Conservation (phyloP, 179 eudicot genomes). For the Actinidia arguta region DNA sequence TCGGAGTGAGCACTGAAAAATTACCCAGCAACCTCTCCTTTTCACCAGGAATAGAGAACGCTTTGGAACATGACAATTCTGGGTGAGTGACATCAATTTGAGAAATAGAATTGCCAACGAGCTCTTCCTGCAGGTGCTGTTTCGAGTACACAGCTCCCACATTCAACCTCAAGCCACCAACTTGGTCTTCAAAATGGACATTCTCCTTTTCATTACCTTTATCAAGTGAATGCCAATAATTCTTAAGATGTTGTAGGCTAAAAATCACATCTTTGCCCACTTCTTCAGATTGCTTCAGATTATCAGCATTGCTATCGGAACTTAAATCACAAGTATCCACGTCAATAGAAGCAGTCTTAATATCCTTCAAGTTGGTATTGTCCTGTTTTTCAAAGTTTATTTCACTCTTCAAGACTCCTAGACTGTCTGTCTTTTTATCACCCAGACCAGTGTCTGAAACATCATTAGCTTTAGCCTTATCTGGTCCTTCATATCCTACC, state of each 20-base stretch:
- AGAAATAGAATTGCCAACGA: slow-evolving; percentile 3
- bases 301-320: background rate
- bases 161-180: slow-evolving; percentile 16
- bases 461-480: background rate
- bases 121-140: slow-evolving; percentile 10
- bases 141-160: slow-evolving; percentile 1
- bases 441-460: background rate
- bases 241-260: slow-evolving; percentile 5
- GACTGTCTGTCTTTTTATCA: background rate
- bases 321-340: background rate
- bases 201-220: slow-evolving; percentile 16
- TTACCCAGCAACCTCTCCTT: slow-evolving; percentile 7
- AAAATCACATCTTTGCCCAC: background rate
- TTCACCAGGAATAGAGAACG: background rate
- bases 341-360: slow-evolving; percentile 2
- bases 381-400: background rate
- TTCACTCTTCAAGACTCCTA: slow-evolving; percentile 11
- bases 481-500: background rate
- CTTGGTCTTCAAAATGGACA: slow-evolving; percentile 12
- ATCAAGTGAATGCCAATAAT: background rate
- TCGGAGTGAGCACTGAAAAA: background rate
- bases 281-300: background rate
- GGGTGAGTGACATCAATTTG: slow-evolving; percentile 9
- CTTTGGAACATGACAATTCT: slow-evolving; percentile 6
- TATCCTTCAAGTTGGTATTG: slow-evolving; percentile 15